Conservation (phyloP, 2,329 filamentous ascomycete species). For the Graphilbum sp. region DNA sequence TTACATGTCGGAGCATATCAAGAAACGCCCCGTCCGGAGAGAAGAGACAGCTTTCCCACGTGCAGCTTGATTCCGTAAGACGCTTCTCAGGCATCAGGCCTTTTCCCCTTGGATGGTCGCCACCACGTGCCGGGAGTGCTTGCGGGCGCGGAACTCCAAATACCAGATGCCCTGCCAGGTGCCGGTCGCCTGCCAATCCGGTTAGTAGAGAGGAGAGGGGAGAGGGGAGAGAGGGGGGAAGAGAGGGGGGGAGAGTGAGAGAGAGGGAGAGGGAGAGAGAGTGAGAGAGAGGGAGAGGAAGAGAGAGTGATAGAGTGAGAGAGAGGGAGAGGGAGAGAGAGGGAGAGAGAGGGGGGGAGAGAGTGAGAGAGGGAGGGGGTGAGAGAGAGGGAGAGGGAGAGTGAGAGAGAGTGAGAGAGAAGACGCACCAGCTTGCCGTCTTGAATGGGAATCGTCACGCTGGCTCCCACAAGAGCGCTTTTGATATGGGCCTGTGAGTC, state of each 20-base stretch:
- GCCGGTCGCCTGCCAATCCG: constrained; percentile 37
- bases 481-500: constrained; percentile 68
- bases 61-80: too few relatives aligned
- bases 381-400: too few relatives aligned
- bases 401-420: not conserved
- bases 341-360: not conserved
- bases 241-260: not conserved
- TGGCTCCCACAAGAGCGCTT: constrained; percentile 73
- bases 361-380: not conserved
- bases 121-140: constrained; percentile 67
- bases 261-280: not conserved
- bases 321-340: not conserved
- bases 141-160: constrained; percentile 66
- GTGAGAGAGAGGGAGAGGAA: too few relatives aligned
- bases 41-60: too few relatives aligned
- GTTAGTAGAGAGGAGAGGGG: too few relatives aligned
- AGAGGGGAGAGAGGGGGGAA: not conserved
- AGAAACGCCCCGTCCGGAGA: too few relatives aligned
- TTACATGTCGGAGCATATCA: too few relatives aligned
- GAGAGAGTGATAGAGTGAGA: not conserved
- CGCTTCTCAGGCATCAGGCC: too few relatives aligned
- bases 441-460: constrained; percentile 77
- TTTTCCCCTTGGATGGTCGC: constrained; percentile 90
- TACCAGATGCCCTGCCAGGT: constrained; percentile 90
- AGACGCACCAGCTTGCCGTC: constrained; percentile 55